Evolutionary conservation across 2,329 filamentous ascomycete genomes (phyloP), one percentile per base, ranked within the genome.

Genomic region (Arthrobotrys conoides): DNA sequence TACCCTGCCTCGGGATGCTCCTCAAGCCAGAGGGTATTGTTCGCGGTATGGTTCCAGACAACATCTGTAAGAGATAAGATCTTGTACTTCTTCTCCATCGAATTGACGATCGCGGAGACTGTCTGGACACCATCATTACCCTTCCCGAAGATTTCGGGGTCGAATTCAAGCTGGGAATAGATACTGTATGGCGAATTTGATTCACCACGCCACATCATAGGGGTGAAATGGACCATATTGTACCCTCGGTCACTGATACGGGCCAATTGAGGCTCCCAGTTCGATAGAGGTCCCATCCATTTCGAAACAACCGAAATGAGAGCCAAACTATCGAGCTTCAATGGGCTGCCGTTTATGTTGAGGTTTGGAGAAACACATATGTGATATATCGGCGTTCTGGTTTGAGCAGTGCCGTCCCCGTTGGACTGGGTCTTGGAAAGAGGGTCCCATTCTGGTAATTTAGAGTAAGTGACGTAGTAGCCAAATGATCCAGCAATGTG

Each of bases 161-260:
- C 96, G 87, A 96, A 99, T 53, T 88, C 88, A 22, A 96, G 88
- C 86, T 99, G 96, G 83, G 99, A 93, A 84, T 92, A 97, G 82
- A 99, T 89, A 84, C 96, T 99, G 87, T 98, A 99, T 0, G 96
- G 96, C 0, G 96, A 99, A 83, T 99, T 97, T 66, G 96, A 99
- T 53, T 87, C 88, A 72, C 96, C 96, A 76, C 96, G 91, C 75
- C 92, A 88, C 87, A 97, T 96, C 81, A 99, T 87, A 9, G 96
- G 96, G 1, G 96, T 97, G 84, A 99, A 99, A 85, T 99, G 96
- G 77, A 99, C 90, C 94, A 98, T 97, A 86, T 99, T 99, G 88
- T 99, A 99, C 55, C 94, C 94, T 79, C 96, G 89, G 82, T 92
- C 90, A 83, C 93, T 92, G 84, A 99, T 97, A 30, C 96, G 94